phyloP scores from a whole-genome alignment of 805 yeast genomes.

The Candida oleophila region DNA sequence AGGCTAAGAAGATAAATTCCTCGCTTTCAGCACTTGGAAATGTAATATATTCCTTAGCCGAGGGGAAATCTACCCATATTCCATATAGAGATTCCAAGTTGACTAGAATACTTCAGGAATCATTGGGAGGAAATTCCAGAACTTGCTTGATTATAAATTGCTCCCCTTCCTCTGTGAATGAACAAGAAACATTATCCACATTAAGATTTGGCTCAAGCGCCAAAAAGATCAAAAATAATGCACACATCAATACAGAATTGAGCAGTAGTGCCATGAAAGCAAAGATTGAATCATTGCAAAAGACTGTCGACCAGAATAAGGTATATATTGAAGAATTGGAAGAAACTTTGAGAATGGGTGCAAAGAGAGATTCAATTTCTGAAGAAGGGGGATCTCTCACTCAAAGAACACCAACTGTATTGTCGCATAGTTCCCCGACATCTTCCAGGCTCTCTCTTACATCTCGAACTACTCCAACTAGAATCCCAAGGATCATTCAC shows the following conservation, averaged over 20 bases:
- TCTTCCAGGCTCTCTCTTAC: neutral
- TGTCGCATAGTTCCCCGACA: neutral
- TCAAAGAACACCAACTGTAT: neutral
- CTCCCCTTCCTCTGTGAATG: conserved; percentile 59
- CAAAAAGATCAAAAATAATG: conserved; percentile 61
- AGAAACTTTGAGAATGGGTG: conserved; percentile 25
- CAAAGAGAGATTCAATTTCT: neutral
- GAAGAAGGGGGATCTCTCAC: neutral
- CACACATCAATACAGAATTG: conserved; percentile 61
- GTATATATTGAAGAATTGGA: conserved; percentile 41
- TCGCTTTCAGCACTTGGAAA: conserved; percentile 77
- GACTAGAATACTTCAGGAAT: conserved; percentile 74
- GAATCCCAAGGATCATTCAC: neutral
- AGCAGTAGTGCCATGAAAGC: conserved; percentile 49
- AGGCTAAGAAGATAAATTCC: conserved; percentile 79
- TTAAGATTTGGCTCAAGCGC: conserved; percentile 75
- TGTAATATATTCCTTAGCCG: conserved; percentile 78
- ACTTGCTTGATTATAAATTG: conserved; percentile 74
- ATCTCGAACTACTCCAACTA: neutral
- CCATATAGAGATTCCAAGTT: conserved; percentile 80
- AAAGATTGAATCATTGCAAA: conserved; percentile 34
- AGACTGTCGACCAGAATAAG: conserved; percentile 25
- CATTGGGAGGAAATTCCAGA: conserved; percentile 79
- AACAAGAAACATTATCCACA: conserved; percentile 66
- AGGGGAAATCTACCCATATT: conserved; percentile 59